phyloP scores from a whole-genome alignment of 2,329 filamentous ascomycete genomes.

The Cladosporium phlei region DNA sequence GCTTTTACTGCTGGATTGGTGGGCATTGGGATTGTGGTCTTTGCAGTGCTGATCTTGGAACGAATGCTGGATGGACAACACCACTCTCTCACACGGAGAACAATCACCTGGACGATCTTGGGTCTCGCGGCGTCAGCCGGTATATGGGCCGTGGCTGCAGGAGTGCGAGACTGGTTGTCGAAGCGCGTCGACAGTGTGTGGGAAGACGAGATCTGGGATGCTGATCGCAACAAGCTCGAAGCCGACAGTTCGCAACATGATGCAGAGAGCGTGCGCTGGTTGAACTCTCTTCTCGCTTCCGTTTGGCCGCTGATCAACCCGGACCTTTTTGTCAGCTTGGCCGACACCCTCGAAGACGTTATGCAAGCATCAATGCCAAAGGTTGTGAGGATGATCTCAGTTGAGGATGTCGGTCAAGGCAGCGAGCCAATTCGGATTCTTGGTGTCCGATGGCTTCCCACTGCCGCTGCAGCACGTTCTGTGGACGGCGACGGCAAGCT shows the following conservation, averaged over 20 bases:
- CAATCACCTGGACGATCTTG: conserved; percentile 19
- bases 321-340: conserved; percentile 63
- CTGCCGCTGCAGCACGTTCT: conserved; percentile 60
- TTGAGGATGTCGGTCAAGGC: conserved; percentile 72
- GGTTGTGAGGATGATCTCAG: conserved; percentile 67
- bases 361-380: conserved; percentile 72
- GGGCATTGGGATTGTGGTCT: conserved; percentile 27
- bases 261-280: conserved; percentile 65
- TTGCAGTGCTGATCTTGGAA: conserved; percentile 28
- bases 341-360: conserved; percentile 70
- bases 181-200: conserved; percentile 60
- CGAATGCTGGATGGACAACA: neutral
- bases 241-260: conserved; percentile 43
- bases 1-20: conserved; percentile 39
- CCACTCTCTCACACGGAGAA: neutral
- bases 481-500: conserved; percentile 57
- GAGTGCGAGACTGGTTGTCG: conserved; percentile 52
- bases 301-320: conserved; percentile 74
- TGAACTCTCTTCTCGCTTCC: conserved; percentile 63
- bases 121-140: conserved; percentile 14
- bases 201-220: conserved; percentile 66
- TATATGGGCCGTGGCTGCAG: conserved; percentile 22
- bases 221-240: conserved; percentile 52
- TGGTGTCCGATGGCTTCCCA: conserved; percentile 67
- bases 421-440: conserved; percentile 66